Conservation (phyloP, 192 early-diverging fungal species). For the Backusella circina region DNA sequence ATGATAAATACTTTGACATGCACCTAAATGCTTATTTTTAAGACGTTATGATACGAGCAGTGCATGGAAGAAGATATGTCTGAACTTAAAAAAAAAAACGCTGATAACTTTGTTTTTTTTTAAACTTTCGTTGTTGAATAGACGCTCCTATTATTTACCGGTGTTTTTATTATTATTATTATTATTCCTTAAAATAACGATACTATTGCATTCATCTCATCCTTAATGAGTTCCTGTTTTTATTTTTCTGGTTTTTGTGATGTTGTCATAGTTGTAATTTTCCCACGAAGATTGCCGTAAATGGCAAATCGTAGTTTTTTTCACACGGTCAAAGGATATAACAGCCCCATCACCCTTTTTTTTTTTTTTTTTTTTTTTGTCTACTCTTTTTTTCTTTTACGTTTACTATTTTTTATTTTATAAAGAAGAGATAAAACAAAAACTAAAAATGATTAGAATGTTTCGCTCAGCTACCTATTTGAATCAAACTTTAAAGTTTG, state of each 20-base stretch:
- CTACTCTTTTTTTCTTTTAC: not conserved
- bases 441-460: not conserved
- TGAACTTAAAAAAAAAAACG: not conserved
- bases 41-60: not conserved
- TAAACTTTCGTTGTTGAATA: too few species aligned
- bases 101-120: not conserved
- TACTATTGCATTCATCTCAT: not conserved
- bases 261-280: not conserved
- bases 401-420: not conserved
- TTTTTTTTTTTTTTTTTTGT: not conserved
- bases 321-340: constrained; percentile 9
- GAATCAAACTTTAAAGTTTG: not conserved
- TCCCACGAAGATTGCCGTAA: constrained; percentile 5
- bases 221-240: not conserved
- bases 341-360: not conserved
- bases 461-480: not conserved
- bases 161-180: too few species aligned
- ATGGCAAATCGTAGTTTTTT: not conserved
- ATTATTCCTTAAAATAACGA: not conserved
- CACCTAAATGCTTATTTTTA: not conserved
- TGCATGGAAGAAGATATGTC: not conserved
- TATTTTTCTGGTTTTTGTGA: not conserved
- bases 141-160: too few species aligned
- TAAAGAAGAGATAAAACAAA: not conserved
- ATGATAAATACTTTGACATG: not conserved